Conservation (phyloP, 345 rosid genomes). For the Brassica nigra region DNA sequence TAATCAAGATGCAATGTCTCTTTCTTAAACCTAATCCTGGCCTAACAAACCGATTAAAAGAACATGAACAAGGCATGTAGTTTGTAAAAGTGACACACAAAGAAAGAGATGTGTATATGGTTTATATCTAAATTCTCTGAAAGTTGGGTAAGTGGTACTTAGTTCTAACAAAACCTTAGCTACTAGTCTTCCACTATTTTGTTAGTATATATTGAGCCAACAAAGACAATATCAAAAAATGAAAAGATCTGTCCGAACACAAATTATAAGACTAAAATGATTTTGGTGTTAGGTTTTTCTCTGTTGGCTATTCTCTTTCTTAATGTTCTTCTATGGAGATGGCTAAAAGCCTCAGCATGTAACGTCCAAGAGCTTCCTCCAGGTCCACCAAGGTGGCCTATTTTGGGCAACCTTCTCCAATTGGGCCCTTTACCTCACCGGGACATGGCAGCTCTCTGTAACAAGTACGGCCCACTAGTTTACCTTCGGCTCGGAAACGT, state of each 20-base stretch:
- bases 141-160: background rate
- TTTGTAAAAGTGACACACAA: constrained; percentile 30
- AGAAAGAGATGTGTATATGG: constrained; percentile 29
- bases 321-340: constrained; percentile 37
- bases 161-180: constrained; percentile 31
- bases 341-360: constrained; percentile 21
- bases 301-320: constrained; percentile 21
- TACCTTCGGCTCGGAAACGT: constrained; percentile 74
- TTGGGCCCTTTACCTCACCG: constrained; percentile 72
- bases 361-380: constrained; percentile 62
- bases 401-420: constrained; percentile 85
- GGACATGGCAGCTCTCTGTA: constrained; percentile 66
- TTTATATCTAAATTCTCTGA: background rate
- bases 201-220: constrained; percentile 29
- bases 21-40: constrained; percentile 20
- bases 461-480: constrained; percentile 72
- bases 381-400: constrained; percentile 79
- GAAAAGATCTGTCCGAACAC: background rate
- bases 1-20: constrained; percentile 6
- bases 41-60: constrained; percentile 39
- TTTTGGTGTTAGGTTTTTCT: constrained; percentile 16
- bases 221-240: background rate
- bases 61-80: constrained; percentile 37
- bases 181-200: constrained; percentile 24
- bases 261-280: constrained; percentile 11